These are phyloP conservation scores for Ramaria sp. DNA, from an alignment of 768 basidiomycete species.

Conservation along the genomic window DNA sequence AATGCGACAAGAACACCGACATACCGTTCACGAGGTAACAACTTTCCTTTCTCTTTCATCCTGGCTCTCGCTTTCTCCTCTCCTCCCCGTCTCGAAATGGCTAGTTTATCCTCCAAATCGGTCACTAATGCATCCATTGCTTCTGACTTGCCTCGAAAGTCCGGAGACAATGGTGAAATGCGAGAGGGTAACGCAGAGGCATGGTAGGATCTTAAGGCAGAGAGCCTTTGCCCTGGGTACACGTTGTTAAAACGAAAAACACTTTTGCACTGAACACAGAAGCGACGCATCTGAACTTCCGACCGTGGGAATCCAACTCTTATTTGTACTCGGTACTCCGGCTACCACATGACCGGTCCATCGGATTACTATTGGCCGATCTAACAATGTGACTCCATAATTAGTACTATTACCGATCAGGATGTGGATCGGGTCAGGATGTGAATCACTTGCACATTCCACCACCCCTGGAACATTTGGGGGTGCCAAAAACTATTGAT, in stretches of 20 bases:
- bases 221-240: neutral
- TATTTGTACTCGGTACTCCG: too few relatives aligned
- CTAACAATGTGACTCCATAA: too few relatives aligned
- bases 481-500: too few relatives aligned
- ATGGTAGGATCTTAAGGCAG: constrained; percentile 39
- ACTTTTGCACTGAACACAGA: neutral
- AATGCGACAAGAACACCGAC: constrained; percentile 11
- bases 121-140: constrained; percentile 63
- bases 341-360: too few relatives aligned
- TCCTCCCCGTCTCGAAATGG: constrained; percentile 57
- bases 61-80: constrained; percentile 63
- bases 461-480: too few relatives aligned
- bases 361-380: too few relatives aligned
- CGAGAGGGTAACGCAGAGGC: constrained; percentile 64
- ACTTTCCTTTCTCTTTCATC: constrained; percentile 72
- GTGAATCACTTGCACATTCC: too few relatives aligned
- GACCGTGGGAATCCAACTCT: constrained; percentile 55
- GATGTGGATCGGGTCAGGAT: too few relatives aligned
- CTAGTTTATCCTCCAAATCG: constrained; percentile 51
- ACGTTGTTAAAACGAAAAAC: neutral
- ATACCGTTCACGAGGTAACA: constrained; percentile 74
- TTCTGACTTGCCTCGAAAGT: constrained; percentile 55
- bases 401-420: too few relatives aligned
- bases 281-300: constrained; percentile 43
- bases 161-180: constrained; percentile 56